phyloP scores from a whole-genome alignment of 495 filamentous ascomycete genomes.

The Xylaria nigripes region DNA sequence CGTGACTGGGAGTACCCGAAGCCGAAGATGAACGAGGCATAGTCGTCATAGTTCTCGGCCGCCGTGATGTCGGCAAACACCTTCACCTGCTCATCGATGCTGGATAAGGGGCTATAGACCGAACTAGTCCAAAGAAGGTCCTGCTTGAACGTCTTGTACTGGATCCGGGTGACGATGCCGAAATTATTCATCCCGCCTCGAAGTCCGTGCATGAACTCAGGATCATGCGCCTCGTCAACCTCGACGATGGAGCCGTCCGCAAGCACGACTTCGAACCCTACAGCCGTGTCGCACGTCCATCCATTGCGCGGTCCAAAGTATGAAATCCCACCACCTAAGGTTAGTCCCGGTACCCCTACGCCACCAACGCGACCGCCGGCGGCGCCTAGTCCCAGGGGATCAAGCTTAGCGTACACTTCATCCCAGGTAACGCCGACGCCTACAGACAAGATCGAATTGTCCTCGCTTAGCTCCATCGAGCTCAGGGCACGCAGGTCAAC shows the following conservation, averaged over 20 bases:
- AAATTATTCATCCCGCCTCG: neutral
- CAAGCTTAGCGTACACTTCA: neutral
- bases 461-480: neutral
- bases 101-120: constrained; percentile 2
- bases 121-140: constrained; percentile 10
- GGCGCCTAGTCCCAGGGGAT: constrained; percentile 19
- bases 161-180: neutral
- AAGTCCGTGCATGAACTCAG: neutral
- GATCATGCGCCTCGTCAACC: neutral
- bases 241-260: neutral
- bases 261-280: constrained; percentile 30
- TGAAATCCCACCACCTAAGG: constrained; percentile 35
- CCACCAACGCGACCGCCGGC: constrained; percentile 25
- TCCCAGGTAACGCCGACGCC: neutral
- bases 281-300: constrained; percentile 43
- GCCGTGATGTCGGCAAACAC: constrained; percentile 11
- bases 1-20: constrained; percentile 3
- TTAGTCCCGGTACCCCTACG: constrained; percentile 34
- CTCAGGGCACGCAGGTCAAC: neutral
- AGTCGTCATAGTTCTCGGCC: constrained; percentile 13
- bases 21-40: constrained; percentile 13
- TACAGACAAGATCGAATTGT: neutral
- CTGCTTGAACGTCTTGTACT: constrained; percentile 13
- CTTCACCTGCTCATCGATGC: constrained; percentile 6
- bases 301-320: constrained; percentile 39